Evolutionary conservation across 306 rosid species (phyloP).

Genomic region (Sechiopsis laciniata): DNA sequence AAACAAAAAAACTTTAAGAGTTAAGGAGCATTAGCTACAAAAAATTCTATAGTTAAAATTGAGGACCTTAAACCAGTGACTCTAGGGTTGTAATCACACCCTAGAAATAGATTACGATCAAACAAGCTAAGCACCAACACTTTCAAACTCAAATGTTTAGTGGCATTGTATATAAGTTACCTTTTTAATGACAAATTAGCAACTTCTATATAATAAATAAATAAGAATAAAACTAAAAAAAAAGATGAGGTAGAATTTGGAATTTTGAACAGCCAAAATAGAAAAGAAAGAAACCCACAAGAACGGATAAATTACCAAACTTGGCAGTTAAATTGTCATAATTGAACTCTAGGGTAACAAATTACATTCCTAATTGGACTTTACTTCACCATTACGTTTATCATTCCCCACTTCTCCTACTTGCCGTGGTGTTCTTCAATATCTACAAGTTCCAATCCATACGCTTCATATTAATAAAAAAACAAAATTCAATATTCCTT

Average conservation of each 20-base stretch:
- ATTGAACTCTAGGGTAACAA: background rate
- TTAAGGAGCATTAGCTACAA: too few relatives aligned
- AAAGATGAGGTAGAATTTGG: too few relatives aligned
- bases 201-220: background rate
- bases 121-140: too few relatives aligned
- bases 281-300: background rate
- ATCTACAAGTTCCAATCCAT: slow-evolving; percentile 43
- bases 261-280: background rate
- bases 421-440: slow-evolving; percentile 91
- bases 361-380: background rate
- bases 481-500: background rate
- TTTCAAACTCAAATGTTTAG: too few relatives aligned
- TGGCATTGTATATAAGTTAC: too few relatives aligned
- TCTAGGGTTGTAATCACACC: too few relatives aligned
- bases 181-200: background rate
- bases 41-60: too few relatives aligned
- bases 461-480: background rate
- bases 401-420: slow-evolving; percentile 59
- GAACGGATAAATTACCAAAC: slow-evolving; percentile 17
- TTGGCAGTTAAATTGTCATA: background rate
- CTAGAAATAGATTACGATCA: too few relatives aligned
- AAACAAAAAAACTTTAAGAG: too few relatives aligned
- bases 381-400: background rate
- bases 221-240: too few relatives aligned
- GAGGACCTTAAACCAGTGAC: too few relatives aligned